A percentile compares a stretch with the other conserved stretches of the same genome.
Evolutionary conservation across 768 basidiomycete species (phyloP).

Genomic region (Exidia glandulosa): DNA sequence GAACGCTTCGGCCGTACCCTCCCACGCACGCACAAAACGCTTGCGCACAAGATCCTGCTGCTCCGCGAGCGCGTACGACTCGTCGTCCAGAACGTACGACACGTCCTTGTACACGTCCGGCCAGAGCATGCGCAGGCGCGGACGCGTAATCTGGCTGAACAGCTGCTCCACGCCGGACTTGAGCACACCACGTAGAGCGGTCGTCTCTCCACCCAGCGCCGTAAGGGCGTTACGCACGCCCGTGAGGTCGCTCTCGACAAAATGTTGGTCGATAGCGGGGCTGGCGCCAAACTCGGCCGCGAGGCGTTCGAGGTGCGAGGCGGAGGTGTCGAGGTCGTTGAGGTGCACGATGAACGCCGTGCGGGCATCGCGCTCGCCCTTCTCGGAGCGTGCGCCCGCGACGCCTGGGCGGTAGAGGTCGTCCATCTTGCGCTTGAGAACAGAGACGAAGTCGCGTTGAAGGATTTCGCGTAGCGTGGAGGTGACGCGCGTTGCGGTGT

Average conservation of each 20-base stretch:
- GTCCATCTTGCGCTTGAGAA: constrained; percentile 79
- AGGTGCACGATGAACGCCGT: constrained; percentile 76
- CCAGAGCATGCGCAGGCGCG: constrained; percentile 72
- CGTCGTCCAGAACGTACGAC: constrained; percentile 82
- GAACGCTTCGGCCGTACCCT: neutral
- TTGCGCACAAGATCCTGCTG: constrained; percentile 80
- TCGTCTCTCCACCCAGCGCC: constrained; percentile 40
- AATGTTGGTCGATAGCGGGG: constrained; percentile 52
- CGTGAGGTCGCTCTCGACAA: constrained; percentile 44
- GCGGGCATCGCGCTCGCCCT: constrained; percentile 70
- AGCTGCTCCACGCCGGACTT: constrained; percentile 82
- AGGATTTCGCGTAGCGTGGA: constrained; percentile 60
- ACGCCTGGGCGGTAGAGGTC: constrained; percentile 57
- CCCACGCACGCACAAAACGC: constrained; percentile 46
- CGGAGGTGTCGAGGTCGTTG: constrained; percentile 91
- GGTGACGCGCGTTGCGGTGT: constrained; percentile 46
- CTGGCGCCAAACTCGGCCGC: constrained; percentile 51
- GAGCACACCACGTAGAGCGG: constrained; percentile 60
- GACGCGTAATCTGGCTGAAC: constrained; percentile 89
- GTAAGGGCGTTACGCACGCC: constrained; percentile 37
- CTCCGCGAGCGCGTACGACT: constrained; percentile 71
- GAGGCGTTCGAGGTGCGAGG: constrained; percentile 78
- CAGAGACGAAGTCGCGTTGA: constrained; percentile 71
- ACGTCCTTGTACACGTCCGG: constrained; percentile 86
- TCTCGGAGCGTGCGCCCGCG: constrained; percentile 48